phyloP scores from a whole-genome alignment of 257 asterid species.

The Mitragyna speciosa region DNA sequence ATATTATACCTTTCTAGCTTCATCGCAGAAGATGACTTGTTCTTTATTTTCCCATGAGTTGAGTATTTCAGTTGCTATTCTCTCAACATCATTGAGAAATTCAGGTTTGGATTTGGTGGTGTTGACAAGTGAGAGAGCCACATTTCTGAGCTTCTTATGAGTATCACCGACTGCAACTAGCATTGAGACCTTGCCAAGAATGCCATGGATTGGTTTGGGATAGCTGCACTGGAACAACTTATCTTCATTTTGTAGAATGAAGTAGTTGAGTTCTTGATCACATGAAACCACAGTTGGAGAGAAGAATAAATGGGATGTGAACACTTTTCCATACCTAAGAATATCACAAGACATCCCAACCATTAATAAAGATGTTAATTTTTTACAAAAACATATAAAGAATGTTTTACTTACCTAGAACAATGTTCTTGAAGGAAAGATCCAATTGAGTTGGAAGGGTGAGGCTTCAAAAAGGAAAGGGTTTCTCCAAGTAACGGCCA shows the following conservation, averaged over 20 bases:
- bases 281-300: constrained; percentile 76
- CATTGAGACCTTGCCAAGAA: constrained; percentile 64
- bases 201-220: constrained; percentile 73
- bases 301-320: constrained; percentile 68
- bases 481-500: constrained; percentile 82
- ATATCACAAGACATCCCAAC: neutral
- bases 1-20: constrained; percentile 59
- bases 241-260: constrained; percentile 67
- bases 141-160: constrained; percentile 64
- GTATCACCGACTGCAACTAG: constrained; percentile 65
- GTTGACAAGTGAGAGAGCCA: constrained; percentile 62
- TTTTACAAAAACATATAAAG: neutral
- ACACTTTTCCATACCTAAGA: constrained; percentile 70
- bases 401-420: constrained; percentile 46
- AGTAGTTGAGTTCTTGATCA: constrained; percentile 70
- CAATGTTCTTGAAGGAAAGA: constrained; percentile 59
- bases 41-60: constrained; percentile 56
- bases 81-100: constrained; percentile 57
- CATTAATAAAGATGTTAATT: no score
- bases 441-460: constrained; percentile 63
- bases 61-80: constrained; percentile 40
- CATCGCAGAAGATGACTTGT: constrained; percentile 59
- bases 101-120: constrained; percentile 61
- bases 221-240: constrained; percentile 66
- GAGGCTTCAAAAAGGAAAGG: constrained; percentile 65